phyloP scores from a whole-genome alignment of 1,139 yeast genomes.

The Arxiozyma telluris region DNA sequence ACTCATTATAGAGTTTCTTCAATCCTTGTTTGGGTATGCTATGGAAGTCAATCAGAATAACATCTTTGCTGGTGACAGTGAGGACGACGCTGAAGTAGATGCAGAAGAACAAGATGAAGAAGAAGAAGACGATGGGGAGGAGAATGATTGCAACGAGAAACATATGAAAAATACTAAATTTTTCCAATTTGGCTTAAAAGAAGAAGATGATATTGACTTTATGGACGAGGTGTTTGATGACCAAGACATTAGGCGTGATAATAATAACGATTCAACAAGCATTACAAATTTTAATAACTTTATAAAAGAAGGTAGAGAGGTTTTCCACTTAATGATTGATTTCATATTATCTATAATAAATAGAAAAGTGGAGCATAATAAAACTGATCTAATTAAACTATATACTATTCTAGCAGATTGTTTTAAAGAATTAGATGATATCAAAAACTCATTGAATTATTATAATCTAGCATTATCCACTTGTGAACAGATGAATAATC shows the following conservation, averaged over 20 bases:
- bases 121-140: conserved; percentile 26
- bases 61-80: conserved; percentile 14
- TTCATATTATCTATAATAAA: neutral
- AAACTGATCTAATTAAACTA: neutral
- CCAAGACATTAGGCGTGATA: neutral
- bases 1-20: neutral
- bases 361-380: neutral
- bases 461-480: neutral
- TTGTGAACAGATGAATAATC: neutral
- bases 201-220: conserved; percentile 29
- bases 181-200: conserved; percentile 52
- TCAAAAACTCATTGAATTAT: conserved; percentile 1
- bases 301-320: neutral
- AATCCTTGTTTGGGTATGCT: conserved; percentile 67
- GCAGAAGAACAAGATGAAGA: conserved; percentile 33
- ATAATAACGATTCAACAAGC: neutral
- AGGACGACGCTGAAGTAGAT: conserved; percentile 14
- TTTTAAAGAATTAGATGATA: conserved; percentile 1
- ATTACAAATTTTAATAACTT: conserved; percentile 2
- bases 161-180: conserved; percentile 32
- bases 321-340: neutral
- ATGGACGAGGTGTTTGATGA: conserved; percentile 29
- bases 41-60: conserved; percentile 50
- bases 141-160: conserved; percentile 20
- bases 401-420: conserved; percentile 1